Conservation (phyloP, 305 asterid species). For the Solanum hybrid region DNA sequence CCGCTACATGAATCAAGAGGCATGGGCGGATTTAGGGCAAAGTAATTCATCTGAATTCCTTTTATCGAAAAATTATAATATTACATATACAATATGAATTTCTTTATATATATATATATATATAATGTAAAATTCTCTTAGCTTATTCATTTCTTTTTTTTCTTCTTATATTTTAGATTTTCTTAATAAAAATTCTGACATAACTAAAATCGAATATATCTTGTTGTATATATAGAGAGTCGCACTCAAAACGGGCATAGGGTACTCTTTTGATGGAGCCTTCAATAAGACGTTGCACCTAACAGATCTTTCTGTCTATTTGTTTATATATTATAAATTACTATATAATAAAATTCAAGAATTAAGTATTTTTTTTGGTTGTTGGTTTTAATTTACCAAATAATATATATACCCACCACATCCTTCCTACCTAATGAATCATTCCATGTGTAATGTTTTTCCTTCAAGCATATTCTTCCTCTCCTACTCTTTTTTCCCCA, state of each 20-base stretch:
- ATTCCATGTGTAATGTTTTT: conserved; percentile 26
- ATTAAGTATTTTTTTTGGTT: background rate
- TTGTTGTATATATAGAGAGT: background rate
- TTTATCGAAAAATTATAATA: background rate
- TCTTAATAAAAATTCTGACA: background rate
- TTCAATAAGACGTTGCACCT: conserved; percentile 16
- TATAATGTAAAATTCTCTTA: background rate
- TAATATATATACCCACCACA: background rate
- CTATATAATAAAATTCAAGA: background rate
- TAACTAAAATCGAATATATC: background rate
- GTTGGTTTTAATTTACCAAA: conserved; percentile 15
- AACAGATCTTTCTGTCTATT: background rate
- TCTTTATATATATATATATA: background rate
- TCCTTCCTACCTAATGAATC: conserved; percentile 15
- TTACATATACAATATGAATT: background rate
- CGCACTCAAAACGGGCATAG: conserved; percentile 14
- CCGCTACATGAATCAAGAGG: background rate
- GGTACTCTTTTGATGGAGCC: conserved; percentile 27
- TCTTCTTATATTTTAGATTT: background rate
- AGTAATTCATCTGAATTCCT: background rate
- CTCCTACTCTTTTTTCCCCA: background rate
- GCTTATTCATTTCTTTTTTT: background rate
- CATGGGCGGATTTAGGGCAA: background rate
- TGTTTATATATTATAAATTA: background rate
- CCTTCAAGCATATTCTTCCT: background rate